Conservation (phyloP, 2,329 filamentous ascomycete genomes). For the Aspergillus pseudoglaucus region DNA sequence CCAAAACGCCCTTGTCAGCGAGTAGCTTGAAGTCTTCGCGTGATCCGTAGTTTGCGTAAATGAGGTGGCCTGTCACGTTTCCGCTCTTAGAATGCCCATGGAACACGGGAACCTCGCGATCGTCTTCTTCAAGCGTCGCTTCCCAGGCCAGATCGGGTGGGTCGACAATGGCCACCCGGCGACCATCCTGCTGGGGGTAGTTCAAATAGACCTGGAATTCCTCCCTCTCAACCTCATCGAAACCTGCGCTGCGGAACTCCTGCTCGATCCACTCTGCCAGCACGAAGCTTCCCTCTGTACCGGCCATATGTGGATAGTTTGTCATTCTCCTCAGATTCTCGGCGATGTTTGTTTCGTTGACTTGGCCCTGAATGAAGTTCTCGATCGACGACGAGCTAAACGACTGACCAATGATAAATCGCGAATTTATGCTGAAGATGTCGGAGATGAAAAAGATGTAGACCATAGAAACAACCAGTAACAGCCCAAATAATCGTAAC, state of each 20-base stretch:
- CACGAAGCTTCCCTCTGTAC: conserved; percentile 86
- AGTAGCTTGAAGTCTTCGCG: conserved; percentile 73
- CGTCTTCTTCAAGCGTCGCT: conserved; percentile 76
- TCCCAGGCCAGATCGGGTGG: conserved; percentile 65
- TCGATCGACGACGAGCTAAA: conserved; percentile 81
- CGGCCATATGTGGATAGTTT: conserved; percentile 80
- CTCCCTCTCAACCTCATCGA: conserved; percentile 71
- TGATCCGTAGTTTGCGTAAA: conserved; percentile 91
- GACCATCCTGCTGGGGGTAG: conserved; percentile 71
- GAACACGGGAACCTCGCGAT: conserved; percentile 70
- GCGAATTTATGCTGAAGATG: conserved; percentile 63
- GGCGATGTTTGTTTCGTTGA: conserved; percentile 64
- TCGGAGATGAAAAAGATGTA: conserved; percentile 84
- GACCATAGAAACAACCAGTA: conserved; percentile 68
- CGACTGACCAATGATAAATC: conserved; percentile 59
- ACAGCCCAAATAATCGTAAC: conserved; percentile 65
- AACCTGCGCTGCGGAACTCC: conserved; percentile 62
- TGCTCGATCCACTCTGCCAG: conserved; percentile 78
- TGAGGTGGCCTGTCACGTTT: conserved; percentile 74
- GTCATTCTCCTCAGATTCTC: conserved; percentile 72
- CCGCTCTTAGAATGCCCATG: conserved; percentile 85
- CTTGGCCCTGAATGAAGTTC: conserved; percentile 63
- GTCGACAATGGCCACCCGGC: conserved; percentile 73
- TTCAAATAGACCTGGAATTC: conserved; percentile 87
- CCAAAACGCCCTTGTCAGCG: conserved; percentile 62